Evolutionary conservation across 176 grass and related monocot species (phyloP).

Genomic region (Oryza meridionalis): DNA sequence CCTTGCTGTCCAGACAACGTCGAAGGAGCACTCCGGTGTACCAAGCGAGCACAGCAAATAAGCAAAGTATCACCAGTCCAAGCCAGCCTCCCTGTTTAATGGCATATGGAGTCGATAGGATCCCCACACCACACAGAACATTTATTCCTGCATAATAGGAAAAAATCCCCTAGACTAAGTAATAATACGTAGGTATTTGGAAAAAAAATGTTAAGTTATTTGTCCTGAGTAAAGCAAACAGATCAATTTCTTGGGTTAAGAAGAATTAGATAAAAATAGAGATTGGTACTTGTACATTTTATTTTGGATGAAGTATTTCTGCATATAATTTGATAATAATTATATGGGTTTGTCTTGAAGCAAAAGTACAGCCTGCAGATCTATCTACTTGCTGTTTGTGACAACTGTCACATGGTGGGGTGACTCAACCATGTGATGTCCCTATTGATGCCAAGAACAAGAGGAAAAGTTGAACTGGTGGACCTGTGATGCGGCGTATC

Average conservation of each 20-base stretch:
- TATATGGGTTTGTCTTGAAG: slow-evolving; percentile 21
- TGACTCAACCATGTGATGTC: slow-evolving; percentile 43
- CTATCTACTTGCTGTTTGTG: slow-evolving; percentile 22
- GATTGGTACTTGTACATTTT: not conserved
- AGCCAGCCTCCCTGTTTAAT: slow-evolving; percentile 81
- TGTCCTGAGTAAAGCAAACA: not conserved
- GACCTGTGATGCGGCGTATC: slow-evolving; percentile 43
- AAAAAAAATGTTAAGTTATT: not conserved
- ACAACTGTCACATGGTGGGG: slow-evolving; percentile 33
- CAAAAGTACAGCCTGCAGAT: slow-evolving; percentile 27
- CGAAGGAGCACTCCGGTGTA: slow-evolving; percentile 87
- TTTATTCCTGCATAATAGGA: slow-evolving; percentile 65
- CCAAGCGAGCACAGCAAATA: slow-evolving; percentile 71
- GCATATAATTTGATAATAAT: not conserved
- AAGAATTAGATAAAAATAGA: not conserved
- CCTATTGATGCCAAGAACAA: slow-evolving; percentile 18
- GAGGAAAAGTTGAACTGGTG: slow-evolving; percentile 22
- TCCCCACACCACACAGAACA: slow-evolving; percentile 89
- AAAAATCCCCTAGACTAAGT: not conserved
- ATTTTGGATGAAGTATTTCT: not conserved
- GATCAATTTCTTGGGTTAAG: not conserved
- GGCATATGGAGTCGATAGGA: slow-evolving; percentile 90
- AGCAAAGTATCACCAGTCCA: slow-evolving; percentile 64
- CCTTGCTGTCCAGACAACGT: slow-evolving; percentile 78
- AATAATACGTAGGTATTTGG: not conserved